Evolutionary conservation across 139 green algal species (phyloP).

Genomic region (Edaphochlamys debaryana): DNA sequence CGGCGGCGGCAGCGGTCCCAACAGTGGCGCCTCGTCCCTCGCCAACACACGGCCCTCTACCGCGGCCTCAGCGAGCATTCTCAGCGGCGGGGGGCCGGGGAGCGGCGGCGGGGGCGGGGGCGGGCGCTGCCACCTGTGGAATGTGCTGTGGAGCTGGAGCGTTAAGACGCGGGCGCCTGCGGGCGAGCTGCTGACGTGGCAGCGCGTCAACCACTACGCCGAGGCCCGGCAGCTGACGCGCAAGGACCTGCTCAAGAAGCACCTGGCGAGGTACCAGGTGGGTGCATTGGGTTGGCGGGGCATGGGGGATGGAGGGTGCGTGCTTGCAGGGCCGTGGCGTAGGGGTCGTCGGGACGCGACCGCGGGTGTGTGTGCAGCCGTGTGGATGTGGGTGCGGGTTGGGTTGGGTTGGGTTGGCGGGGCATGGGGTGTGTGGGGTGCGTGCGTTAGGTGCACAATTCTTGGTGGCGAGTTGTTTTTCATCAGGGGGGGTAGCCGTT

Average conservation of each 20-base stretch:
- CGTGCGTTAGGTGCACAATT: no score
- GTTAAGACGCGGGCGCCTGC: constrained; percentile 43
- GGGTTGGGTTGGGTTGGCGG: background rate
- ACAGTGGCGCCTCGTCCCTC: background rate
- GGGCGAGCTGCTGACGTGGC: constrained; percentile 61
- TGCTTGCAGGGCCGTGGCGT: background rate
- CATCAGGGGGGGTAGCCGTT: no score
- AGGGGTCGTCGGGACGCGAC: background rate
- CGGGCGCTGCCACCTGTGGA: constrained; percentile 48
- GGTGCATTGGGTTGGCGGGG: background rate
- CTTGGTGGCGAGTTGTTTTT: no score
- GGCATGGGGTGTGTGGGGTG: no score
- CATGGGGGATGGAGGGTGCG: background rate
- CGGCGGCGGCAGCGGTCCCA: no score
- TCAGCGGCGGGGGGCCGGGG: background rate
- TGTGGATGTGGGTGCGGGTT: background rate
- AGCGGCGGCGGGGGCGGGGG: background rate
- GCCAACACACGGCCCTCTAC: background rate
- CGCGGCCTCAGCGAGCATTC: background rate
- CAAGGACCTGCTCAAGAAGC: constrained; percentile 69
- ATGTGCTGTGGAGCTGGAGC: constrained; percentile 59
- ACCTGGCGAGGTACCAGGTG: constrained; percentile 62
- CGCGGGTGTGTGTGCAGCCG: background rate
- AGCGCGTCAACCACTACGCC: constrained; percentile 69
- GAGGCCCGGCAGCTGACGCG: constrained; percentile 63